phyloP scores from a whole-genome alignment of 441 rosid species.

The Viola pubescens region DNA sequence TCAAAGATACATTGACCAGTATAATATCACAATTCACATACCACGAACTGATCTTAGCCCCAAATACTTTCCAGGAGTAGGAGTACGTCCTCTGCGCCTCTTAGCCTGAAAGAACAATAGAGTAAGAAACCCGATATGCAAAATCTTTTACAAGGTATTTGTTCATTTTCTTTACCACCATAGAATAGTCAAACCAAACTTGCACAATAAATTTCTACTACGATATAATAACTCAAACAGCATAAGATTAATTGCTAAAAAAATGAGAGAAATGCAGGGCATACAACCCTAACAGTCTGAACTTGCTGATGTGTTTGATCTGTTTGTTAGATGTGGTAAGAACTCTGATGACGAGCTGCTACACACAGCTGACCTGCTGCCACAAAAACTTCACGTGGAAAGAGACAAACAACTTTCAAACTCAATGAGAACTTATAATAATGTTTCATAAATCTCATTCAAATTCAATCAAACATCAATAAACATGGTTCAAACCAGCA shows the following conservation, averaged over 20 bases:
- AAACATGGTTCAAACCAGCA: background rate
- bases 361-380: conserved; percentile 97
- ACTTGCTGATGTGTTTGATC: conserved; percentile 48
- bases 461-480: background rate
- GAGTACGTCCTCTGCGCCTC: conserved; percentile 81
- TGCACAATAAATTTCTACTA: background rate
- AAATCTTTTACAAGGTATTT: background rate
- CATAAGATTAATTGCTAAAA: conserved; percentile 18
- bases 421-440: conserved; percentile 23
- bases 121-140: conserved; percentile 6
- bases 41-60: conserved; percentile 66
- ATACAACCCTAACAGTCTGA: conserved; percentile 84
- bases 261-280: conserved; percentile 72
- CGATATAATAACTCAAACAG: conserved; percentile 14
- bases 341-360: conserved; percentile 75
- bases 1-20: background rate
- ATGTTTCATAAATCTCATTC: conserved; percentile 11
- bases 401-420: conserved; percentile 62
- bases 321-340: conserved; percentile 61
- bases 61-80: conserved; percentile 89
- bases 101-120: conserved; percentile 45
- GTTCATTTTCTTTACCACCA: no score
- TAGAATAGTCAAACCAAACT: no score
- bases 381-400: conserved; percentile 74
- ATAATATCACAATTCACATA: conserved; percentile 18